Evolutionary conservation across 1,284 basidiomycete genomes (phyloP).

Genomic region (Hymenochaete sp.): DNA sequence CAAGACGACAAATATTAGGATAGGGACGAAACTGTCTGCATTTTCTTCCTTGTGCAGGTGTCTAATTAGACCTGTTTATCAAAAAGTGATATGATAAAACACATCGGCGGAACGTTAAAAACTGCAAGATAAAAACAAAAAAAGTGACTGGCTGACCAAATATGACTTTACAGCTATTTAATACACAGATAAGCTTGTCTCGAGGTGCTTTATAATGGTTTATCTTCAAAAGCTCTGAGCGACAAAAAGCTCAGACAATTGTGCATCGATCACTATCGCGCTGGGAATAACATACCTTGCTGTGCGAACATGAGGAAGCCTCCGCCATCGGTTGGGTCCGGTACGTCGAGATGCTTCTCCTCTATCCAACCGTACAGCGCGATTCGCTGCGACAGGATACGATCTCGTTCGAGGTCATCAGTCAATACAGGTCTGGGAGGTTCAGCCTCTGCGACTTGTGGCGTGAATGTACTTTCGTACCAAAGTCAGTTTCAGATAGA

Average conservation of each 20-base stretch:
- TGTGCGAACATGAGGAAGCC: constrained; percentile 93
- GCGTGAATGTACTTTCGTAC: constrained; percentile 76
- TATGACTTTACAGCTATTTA: constrained; percentile 99
- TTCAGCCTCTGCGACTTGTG: constrained; percentile 55
- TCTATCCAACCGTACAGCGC: constrained; percentile 85
- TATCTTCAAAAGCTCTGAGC: constrained; percentile 83
- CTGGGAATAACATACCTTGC: constrained; percentile 54
- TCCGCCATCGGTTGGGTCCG: constrained; percentile 53
- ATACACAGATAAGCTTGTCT: constrained; percentile 95
- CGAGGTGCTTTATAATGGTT: constrained; percentile 98
- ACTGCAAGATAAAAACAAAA: constrained; percentile 7
- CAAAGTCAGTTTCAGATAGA: neutral
- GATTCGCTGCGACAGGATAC: constrained; percentile 86
- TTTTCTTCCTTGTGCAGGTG: constrained; percentile 73
- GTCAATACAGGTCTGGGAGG: constrained; percentile 79
- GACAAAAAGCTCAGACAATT: neutral
- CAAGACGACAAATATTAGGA: constrained; percentile 91
- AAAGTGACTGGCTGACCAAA: constrained; percentile 59
- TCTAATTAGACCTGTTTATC: constrained; percentile 78
- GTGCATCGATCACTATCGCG: neutral
- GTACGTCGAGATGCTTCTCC: constrained; percentile 84
- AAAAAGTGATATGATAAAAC: constrained; percentile 10
- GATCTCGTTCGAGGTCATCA: constrained; percentile 93
- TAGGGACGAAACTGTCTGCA: constrained; percentile 91
- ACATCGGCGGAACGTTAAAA: constrained; percentile 15